These are phyloP conservation scores for Cordyceps sp. DNA, from an alignment of 2,329 filamentous ascomycete species.

Conservation along the genomic window DNA sequence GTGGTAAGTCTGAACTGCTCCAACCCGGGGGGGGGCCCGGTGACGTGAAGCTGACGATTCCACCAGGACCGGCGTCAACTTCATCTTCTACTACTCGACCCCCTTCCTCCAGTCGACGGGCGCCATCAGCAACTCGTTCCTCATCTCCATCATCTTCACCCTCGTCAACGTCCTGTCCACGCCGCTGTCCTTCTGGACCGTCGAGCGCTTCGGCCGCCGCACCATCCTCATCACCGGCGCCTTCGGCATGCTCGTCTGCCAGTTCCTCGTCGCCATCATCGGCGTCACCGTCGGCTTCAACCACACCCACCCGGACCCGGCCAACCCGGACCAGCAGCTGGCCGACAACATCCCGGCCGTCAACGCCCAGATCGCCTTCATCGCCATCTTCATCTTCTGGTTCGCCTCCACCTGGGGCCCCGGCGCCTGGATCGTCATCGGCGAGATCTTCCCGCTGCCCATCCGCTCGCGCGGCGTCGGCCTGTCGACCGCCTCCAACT, in stretches of 20 bases:
- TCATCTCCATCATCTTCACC: conserved; percentile 74
- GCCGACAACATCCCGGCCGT: conserved; percentile 40
- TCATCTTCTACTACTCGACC: conserved; percentile 79
- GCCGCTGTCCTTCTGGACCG: conserved; percentile 71
- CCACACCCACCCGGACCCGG: conserved; percentile 28
- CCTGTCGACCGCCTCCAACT: conserved; percentile 78
- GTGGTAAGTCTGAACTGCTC: conserved; percentile 16
- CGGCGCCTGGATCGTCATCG: conserved; percentile 66
- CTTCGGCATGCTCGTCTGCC: conserved; percentile 67
- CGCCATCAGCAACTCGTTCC: conserved; percentile 61
- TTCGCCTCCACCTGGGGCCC: conserved; percentile 84
- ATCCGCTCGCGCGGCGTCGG: conserved; percentile 79
- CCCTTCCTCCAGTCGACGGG: conserved; percentile 69
- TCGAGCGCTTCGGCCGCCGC: conserved; percentile 70
- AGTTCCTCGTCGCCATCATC: conserved; percentile 72
- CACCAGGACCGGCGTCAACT: conserved; percentile 78
- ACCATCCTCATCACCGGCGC: conserved; percentile 66
- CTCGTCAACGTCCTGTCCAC: conserved; percentile 79
- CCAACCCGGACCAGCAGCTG: conserved; percentile 18
- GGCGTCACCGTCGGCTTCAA: conserved; percentile 45
- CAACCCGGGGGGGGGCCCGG: too few species aligned
- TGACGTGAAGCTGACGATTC: too few species aligned
- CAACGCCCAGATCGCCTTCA: conserved; percentile 68
- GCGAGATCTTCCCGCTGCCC: conserved; percentile 79
- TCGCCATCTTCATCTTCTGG: conserved; percentile 85